Evolutionary conservation across 805 yeast genomes (phyloP), one percentile per base, ranked within the genome.

Genomic region (Suhomyces sp.): DNA sequence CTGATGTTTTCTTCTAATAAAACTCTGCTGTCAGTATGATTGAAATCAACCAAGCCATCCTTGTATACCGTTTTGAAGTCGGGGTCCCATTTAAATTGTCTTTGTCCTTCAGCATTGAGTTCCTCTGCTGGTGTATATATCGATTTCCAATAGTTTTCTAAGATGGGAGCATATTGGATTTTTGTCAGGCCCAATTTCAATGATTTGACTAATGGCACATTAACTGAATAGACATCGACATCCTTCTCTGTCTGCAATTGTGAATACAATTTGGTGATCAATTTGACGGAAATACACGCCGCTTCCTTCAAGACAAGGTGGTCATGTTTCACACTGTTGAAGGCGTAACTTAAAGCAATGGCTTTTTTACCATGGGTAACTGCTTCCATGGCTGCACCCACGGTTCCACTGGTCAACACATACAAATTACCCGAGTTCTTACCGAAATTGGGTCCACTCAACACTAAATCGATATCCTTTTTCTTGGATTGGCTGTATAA

Each of bases 371-470:
- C 82, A 37, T 72, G 77, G 26, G 90, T 76, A 2, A 83, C 85
- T 2, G 90, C 95, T 63, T 93, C 98, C 88, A 90, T 76, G 1
- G 97, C 93, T 3, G 96, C 98, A 17, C 98, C 98, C 12, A 93
- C 82, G 2, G 98, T 93, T 10, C 98, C 98, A 47, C 95, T 82
- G 4, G 96, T 79, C 50, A 93, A 73, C 36, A 88, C 84, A 58
- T 88, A 93, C 28, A 91, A 76, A 5, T 95, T 88, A 16, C 91
- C 79, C 2, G 96, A 81, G 60, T 93, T 93, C 54, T 96, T 78
- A 15, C 98, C 98, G 47, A 83, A 91, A 56, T 93, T 93, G 6
- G 98, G 98, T 1, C 98, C 98, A 36, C 95, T 84, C 15, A 93
- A 58, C 4, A 93, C 96, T 40, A 91, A 65, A 60, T 93, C 97